Percentiles rank a stretch among this genome's conserved stretches.
These are phyloP conservation scores for Dendrobium chrysotoxum DNA, from an alignment of 106 monocot species.

Conservation along the genomic window DNA sequence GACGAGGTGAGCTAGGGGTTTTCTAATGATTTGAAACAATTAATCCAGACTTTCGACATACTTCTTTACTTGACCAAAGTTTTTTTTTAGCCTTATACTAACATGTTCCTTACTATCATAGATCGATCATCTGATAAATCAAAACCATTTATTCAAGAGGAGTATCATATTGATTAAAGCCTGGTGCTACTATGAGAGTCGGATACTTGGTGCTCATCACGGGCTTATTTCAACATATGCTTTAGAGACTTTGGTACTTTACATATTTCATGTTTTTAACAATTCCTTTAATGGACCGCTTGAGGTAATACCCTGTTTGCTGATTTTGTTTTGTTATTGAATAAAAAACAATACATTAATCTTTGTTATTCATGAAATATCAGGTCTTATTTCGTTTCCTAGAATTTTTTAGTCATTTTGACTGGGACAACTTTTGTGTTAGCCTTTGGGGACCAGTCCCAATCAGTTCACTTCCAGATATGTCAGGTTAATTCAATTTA, in stretches of 20 bases:
- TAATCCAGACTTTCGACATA: background rate
- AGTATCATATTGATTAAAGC: constrained; percentile 93
- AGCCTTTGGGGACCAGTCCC: constrained; percentile 69
- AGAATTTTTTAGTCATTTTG: constrained; percentile 80
- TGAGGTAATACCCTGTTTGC: constrained; percentile 32
- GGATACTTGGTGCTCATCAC: constrained; percentile 94
- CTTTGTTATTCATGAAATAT: constrained; percentile 2
- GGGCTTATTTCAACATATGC: constrained; percentile 93
- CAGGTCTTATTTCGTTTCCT: constrained; percentile 88
- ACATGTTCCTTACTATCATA: constrained; percentile 10
- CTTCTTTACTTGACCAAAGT: background rate
- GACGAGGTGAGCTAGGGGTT: constrained; percentile 30
- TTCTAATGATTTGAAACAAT: background rate
- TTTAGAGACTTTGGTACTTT: constrained; percentile 78
- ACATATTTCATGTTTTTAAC: constrained; percentile 85
- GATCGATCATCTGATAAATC: constrained; percentile 73
- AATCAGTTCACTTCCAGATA: constrained; percentile 54
- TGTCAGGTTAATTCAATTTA: constrained; percentile 35
- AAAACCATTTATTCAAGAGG: constrained; percentile 75
- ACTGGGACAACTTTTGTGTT: constrained; percentile 75
- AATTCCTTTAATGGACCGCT: constrained; percentile 71
- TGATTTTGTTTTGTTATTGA: background rate
- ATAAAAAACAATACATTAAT: background rate
- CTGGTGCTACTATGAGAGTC: constrained; percentile 99
- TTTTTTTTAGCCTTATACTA: background rate